phyloP scores from a whole-genome alignment of 2,329 filamentous ascomycete species.

The Colletotrichum truncatum region DNA sequence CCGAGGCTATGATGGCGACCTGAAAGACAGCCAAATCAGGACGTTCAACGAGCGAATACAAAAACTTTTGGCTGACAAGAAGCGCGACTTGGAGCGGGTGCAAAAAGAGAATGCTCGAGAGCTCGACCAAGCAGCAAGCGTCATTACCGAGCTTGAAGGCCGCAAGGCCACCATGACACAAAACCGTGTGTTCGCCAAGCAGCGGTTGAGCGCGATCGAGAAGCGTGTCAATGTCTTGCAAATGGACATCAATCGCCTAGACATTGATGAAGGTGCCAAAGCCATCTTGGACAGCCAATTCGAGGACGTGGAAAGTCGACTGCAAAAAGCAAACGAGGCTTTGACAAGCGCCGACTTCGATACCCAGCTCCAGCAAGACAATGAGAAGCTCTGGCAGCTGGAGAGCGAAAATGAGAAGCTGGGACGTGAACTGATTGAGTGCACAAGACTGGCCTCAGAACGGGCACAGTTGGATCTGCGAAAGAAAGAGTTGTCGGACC shows the following conservation, averaged over 20 bases:
- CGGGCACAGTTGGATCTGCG: slow-evolving; percentile 85
- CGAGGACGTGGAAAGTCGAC: slow-evolving; percentile 71
- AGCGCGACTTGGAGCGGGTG: slow-evolving; percentile 77
- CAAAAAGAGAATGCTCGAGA: slow-evolving; percentile 80
- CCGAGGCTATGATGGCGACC: slow-evolving; percentile 82
- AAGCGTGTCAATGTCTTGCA: slow-evolving; percentile 74
- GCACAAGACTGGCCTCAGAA: slow-evolving; percentile 82
- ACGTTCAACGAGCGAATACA: slow-evolving; percentile 82
- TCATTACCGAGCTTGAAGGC: slow-evolving; percentile 78
- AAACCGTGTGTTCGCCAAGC: slow-evolving; percentile 76
- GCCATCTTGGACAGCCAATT: slow-evolving; percentile 79
- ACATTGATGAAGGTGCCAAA: slow-evolving; percentile 86
- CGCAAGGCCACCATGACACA: slow-evolving; percentile 77
- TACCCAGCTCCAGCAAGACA: slow-evolving; percentile 71
- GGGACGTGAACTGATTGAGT: slow-evolving; percentile 83
- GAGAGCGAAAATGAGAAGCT: slow-evolving; percentile 79
- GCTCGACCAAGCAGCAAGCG: slow-evolving; percentile 74
- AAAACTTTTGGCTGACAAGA: slow-evolving; percentile 81
- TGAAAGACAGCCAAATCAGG: slow-evolving; percentile 77
- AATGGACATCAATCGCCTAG: slow-evolving; percentile 74
- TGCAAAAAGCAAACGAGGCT: slow-evolving; percentile 70
- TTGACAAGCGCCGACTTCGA: slow-evolving; percentile 75
- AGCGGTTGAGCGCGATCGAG: slow-evolving; percentile 79
- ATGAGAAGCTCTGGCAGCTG: slow-evolving; percentile 71
- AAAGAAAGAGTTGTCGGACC: slow-evolving; percentile 80